These are phyloP conservation scores for Globisporangium iwayamae DNA, from an alignment of 352 stramenopile species.

Conservation along the genomic window DNA sequence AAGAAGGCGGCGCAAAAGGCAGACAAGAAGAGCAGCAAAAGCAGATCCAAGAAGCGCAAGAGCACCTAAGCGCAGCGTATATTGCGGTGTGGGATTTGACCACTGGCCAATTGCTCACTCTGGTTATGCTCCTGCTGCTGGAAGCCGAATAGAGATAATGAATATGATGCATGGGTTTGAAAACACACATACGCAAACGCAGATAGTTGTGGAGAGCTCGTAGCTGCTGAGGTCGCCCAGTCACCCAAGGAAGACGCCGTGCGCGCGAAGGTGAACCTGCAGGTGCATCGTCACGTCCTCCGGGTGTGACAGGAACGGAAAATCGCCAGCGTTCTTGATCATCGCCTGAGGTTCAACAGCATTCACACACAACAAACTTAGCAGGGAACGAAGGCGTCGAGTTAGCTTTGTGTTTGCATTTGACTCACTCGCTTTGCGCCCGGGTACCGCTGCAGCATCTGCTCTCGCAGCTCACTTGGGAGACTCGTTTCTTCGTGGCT, in stretches of 20 bases:
- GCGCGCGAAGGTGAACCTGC: conserved; percentile 64
- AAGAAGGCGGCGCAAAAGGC: conserved; percentile 21
- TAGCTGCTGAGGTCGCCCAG: neutral
- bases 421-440: conserved; percentile 44
- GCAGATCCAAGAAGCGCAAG: conserved; percentile 39
- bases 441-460: conserved; percentile 43
- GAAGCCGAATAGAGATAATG: conserved; percentile 12
- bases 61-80: conserved; percentile 11
- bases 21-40: conserved; percentile 18
- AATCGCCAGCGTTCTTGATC: conserved; percentile 62
- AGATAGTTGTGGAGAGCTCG: neutral
- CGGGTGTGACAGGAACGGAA: conserved; percentile 70
- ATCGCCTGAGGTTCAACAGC: conserved; percentile 32
- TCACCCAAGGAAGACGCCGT: conserved; percentile 45
- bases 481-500: conserved; percentile 58
- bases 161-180: conserved; percentile 10
- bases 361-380: conserved; percentile 1
- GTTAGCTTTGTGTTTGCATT: neutral
- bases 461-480: conserved; percentile 32
- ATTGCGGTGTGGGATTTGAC: neutral
- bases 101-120: too few species aligned
- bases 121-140: neutral
- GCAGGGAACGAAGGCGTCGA: neutral
- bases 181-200: neutral
- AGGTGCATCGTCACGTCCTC: conserved; percentile 75